phyloP scores from a whole-genome alignment of 768 basidiomycete species.

The Butyriboletus loyo region DNA sequence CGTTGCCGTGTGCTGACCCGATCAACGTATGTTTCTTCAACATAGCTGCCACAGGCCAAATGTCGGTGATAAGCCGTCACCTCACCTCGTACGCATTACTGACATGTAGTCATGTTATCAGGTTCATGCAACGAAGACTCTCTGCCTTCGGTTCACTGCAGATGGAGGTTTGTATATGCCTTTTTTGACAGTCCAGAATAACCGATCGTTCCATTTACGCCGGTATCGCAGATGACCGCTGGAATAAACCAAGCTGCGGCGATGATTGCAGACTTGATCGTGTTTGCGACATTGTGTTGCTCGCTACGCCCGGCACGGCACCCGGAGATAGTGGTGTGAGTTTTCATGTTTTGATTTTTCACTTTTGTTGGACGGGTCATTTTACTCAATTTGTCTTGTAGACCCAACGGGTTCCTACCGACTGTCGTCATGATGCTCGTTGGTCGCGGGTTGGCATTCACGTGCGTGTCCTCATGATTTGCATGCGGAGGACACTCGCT shows the following conservation, averaged over 20 bases:
- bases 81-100: not conserved
- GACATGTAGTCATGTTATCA: constrained; percentile 5
- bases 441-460: constrained; percentile 22
- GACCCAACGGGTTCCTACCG: constrained; percentile 8
- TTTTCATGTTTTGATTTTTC: not conserved
- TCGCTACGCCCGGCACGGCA: constrained; percentile 19
- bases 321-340: constrained; percentile 19
- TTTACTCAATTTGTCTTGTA: constrained; percentile 1
- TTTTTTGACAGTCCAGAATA: not conserved
- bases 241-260: constrained; percentile 11
- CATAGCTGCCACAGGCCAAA: constrained; percentile 23
- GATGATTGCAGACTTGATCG: constrained; percentile 9
- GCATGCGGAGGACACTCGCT: not conserved
- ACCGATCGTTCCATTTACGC: not conserved
- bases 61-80: constrained; percentile 16
- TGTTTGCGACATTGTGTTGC: constrained; percentile 14
- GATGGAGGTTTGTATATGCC: constrained; percentile 19
- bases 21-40: not conserved
- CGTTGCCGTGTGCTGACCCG: not conserved
- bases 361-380: not conserved
- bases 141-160: constrained; percentile 14
- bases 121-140: constrained; percentile 21
- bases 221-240: constrained; percentile 7
- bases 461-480: constrained; percentile 15
- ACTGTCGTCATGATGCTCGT: constrained; percentile 2